phyloP scores from a whole-genome alignment of 169 alveolate genomes.

The Plasmodium berghei region DNA sequence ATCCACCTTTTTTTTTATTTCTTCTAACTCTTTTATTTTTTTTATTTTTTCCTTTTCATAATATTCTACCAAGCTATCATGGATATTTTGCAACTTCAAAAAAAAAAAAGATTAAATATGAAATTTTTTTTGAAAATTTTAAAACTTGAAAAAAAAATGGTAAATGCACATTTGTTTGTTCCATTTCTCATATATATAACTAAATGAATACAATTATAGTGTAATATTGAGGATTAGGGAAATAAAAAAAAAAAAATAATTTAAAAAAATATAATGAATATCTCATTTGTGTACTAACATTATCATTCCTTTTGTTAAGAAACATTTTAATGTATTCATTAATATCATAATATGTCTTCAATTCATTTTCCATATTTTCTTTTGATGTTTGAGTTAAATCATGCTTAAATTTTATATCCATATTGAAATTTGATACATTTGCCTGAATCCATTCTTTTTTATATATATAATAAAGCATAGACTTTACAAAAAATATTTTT shows the following conservation, averaged over 20 bases:
- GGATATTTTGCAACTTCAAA: slow-evolving; percentile 54
- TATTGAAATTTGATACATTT: slow-evolving; percentile 22
- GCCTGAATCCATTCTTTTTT: slow-evolving; percentile 69
- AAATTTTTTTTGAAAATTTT: too few relatives aligned
- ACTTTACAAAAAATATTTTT: slow-evolving; percentile 67
- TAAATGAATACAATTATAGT: neutral
- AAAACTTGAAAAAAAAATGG: too few relatives aligned
- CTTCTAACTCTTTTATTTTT: slow-evolving; percentile 21
- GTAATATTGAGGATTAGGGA: too few relatives aligned
- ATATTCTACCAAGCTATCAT: slow-evolving; percentile 49
- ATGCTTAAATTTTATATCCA: slow-evolving; percentile 24
- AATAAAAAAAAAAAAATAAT: too few relatives aligned
- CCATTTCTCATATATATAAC: neutral
- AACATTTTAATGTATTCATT: slow-evolving; percentile 47
- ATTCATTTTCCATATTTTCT: slow-evolving; percentile 38
- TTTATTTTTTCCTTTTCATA: slow-evolving; percentile 35
- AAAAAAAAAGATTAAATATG: neutral
- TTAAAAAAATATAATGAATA: too few relatives aligned
- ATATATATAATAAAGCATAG: slow-evolving; percentile 66
- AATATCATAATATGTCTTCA: slow-evolving; percentile 27
- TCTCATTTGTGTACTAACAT: neutral
- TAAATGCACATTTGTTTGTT: too few relatives aligned
- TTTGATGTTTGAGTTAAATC: slow-evolving; percentile 13
- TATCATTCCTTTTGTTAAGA: slow-evolving; percentile 56
- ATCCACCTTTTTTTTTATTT: slow-evolving; percentile 30